These are phyloP conservation scores for Candida mattraensis DNA, from an alignment of 805 yeast genomes.

Conservation along the genomic window DNA sequence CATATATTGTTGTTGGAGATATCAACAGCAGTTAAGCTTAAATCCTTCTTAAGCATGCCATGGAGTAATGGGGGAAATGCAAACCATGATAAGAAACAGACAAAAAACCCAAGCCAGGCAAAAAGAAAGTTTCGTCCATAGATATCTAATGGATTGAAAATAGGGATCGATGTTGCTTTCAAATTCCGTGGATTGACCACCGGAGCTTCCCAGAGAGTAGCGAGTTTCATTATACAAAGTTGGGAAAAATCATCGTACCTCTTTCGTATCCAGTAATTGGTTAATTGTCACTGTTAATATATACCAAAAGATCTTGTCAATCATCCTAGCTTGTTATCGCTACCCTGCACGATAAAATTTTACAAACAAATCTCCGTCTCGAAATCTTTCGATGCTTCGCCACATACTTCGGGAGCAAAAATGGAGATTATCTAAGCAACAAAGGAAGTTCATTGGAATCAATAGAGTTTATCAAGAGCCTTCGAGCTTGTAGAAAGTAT, in stretches of 20 bases:
- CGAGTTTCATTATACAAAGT: slow-evolving; percentile 4
- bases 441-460: too few relatives aligned
- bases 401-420: too few relatives aligned
- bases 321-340: slow-evolving; percentile 1
- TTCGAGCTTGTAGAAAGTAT: too few relatives aligned
- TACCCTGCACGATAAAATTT: not conserved
- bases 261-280: not conserved
- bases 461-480: too few relatives aligned
- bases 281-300: not conserved
- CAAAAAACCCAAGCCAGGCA: slow-evolving; percentile 34
- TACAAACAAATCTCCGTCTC: slow-evolving; percentile 7
- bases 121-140: slow-evolving; percentile 29
- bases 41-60: slow-evolving; percentile 25
- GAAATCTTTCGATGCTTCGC: too few relatives aligned
- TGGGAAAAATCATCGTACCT: too few relatives aligned
- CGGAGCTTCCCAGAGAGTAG: slow-evolving; percentile 25
- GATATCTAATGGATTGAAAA: slow-evolving; percentile 26
- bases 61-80: slow-evolving; percentile 34
- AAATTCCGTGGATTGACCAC: slow-evolving; percentile 28
- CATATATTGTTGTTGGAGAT: slow-evolving; percentile 33
- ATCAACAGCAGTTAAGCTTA: slow-evolving; percentile 24
- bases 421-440: too few relatives aligned
- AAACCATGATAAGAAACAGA: slow-evolving; percentile 34
- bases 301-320: not conserved
- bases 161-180: slow-evolving; percentile 28